phyloP scores from a whole-genome alignment of 768 basidiomycete genomes.

The Chalciporus chontae region DNA sequence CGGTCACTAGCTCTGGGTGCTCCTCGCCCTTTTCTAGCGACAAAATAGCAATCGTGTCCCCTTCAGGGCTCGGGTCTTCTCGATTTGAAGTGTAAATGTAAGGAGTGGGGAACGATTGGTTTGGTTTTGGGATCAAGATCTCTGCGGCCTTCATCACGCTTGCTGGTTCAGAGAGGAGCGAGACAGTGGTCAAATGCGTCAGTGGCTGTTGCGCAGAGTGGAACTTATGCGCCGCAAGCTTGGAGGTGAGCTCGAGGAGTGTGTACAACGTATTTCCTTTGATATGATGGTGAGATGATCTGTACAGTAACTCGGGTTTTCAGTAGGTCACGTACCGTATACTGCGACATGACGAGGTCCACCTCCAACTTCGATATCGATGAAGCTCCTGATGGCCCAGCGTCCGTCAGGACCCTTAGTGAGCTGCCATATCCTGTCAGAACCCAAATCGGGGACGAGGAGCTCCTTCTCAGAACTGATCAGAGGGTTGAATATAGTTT shows the following conservation, averaged over 20 bases:
- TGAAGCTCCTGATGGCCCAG: constrained; percentile 49
- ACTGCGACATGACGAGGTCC: constrained; percentile 71
- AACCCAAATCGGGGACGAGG: constrained; percentile 73
- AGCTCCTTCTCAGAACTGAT: constrained; percentile 51
- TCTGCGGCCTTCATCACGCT: constrained; percentile 64
- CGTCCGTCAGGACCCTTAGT: constrained; percentile 38
- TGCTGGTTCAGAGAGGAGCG: constrained; percentile 46
- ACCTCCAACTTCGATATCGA: constrained; percentile 51
- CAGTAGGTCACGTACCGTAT: constrained; percentile 43
- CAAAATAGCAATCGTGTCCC: constrained; percentile 74
- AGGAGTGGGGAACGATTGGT: constrained; percentile 46
- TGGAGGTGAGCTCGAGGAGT: constrained; percentile 61
- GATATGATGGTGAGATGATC: neutral
- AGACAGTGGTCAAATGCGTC: constrained; percentile 36
- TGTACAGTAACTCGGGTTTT: neutral
- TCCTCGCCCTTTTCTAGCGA: constrained; percentile 43
- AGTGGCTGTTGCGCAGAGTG: constrained; percentile 40
- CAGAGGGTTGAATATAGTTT: constrained; percentile 45
- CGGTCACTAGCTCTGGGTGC: constrained; percentile 48
- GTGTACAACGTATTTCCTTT: constrained; percentile 64
- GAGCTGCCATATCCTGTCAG: constrained; percentile 62
- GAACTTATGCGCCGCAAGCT: constrained; percentile 53
- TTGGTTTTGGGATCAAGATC: constrained; percentile 57
- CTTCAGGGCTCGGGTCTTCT: constrained; percentile 63
- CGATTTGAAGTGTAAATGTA: constrained; percentile 76